phyloP scores from a whole-genome alignment of 768 basidiomycete species.

The Hericium alpestre region DNA sequence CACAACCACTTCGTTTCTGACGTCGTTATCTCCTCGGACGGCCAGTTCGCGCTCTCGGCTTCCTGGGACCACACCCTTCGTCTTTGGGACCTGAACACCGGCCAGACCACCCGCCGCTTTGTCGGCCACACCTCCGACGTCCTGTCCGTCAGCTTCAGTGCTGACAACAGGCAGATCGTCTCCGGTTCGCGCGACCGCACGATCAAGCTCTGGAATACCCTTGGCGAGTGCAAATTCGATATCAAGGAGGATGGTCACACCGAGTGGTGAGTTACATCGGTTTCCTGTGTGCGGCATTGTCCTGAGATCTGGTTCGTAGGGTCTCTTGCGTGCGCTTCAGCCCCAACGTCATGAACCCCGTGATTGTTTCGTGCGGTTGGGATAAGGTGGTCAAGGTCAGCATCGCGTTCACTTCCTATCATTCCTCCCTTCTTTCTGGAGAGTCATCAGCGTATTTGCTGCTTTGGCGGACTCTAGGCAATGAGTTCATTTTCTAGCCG shows the following conservation, averaged over 20 bases:
- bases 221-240: conserved; percentile 99
- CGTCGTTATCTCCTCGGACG: conserved; percentile 97
- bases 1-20: conserved; percentile 99
- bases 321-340: conserved; percentile 99
- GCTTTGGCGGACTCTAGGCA: conserved; percentile 47
- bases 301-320: conserved; percentile 33
- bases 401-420: not conserved
- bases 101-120: conserved; percentile 90
- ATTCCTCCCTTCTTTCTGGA: conserved; percentile 23
- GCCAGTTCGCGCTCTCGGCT: conserved; percentile 97
- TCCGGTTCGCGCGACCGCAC: conserved; percentile 93
- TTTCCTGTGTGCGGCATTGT: not conserved
- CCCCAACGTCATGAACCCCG: conserved; percentile 93
- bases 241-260: conserved; percentile 98
- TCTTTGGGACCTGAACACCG: conserved; percentile 99
- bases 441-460: conserved; percentile 28
- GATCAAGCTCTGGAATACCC: conserved; percentile 99
- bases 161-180: conserved; percentile 99
- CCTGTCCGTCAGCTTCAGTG: conserved; percentile 97
- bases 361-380: conserved; percentile 99
- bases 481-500: conserved; percentile 59
- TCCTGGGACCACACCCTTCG: conserved; percentile 99
- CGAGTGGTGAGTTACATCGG: conserved; percentile 57
- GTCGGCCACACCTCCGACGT: conserved; percentile 98
- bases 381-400: conserved; percentile 99